These are phyloP conservation scores for Tetrapisispora fleetii DNA, from an alignment of 805 yeast species.

Conservation along the genomic window DNA sequence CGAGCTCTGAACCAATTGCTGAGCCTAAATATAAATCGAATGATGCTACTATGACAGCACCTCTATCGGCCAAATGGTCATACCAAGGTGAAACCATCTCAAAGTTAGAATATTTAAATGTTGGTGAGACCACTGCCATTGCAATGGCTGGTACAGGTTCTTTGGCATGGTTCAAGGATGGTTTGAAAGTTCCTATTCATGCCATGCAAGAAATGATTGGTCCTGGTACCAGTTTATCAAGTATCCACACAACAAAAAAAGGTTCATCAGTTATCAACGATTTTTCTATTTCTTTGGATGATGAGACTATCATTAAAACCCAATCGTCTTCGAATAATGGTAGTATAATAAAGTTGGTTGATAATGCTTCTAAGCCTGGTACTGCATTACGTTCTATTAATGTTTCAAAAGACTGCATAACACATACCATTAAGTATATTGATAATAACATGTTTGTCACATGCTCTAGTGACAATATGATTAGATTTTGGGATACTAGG, in stretches of 20 bases:
- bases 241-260: background rate
- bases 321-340: conserved; percentile 8
- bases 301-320: conserved; percentile 13
- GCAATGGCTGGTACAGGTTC: conserved; percentile 25
- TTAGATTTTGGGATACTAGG: conserved; percentile 23
- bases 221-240: conserved; percentile 6
- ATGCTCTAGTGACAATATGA: conserved; percentile 16
- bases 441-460: conserved; percentile 18
- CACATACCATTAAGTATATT: conserved; percentile 17
- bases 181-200: conserved; percentile 16
- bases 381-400: conserved; percentile 14
- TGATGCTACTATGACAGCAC: conserved; percentile 1
- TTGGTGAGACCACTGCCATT: conserved; percentile 23
- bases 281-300: conserved; percentile 18
- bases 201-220: conserved; percentile 18
- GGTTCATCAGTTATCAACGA: conserved; percentile 5
- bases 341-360: conserved; percentile 15
- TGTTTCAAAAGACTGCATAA: conserved; percentile 11
- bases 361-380: conserved; percentile 18
- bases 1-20: background rate
- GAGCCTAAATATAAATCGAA: conserved; percentile 33
- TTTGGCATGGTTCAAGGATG: conserved; percentile 26
- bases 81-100: conserved; percentile 21
- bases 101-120: conserved; percentile 13
- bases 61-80: conserved; percentile 19